phyloP scores from a whole-genome alignment of 345 rosid species.

The Citrus trifoliata region DNA sequence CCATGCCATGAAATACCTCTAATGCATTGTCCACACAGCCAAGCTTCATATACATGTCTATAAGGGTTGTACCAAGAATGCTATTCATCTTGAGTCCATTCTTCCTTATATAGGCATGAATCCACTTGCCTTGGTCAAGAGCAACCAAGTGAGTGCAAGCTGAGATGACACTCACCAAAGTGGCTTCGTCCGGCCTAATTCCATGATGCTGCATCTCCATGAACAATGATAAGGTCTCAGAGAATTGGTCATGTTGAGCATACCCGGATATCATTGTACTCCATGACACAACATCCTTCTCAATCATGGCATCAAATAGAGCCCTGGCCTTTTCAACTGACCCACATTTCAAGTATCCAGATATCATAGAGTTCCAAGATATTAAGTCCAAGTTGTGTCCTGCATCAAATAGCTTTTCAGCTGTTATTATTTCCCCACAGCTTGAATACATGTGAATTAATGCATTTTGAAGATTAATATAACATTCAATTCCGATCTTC shows the following conservation, averaged over 20 bases:
- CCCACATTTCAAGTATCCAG: constrained; percentile 47
- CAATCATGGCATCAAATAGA: constrained; percentile 48
- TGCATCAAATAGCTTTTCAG: constrained; percentile 38
- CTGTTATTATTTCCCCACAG: constrained; percentile 35
- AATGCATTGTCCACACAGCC: constrained; percentile 52
- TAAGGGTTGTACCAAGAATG: constrained; percentile 49
- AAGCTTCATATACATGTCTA: constrained; percentile 62
- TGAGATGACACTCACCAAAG: constrained; percentile 46
- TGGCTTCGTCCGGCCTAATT: constrained; percentile 41
- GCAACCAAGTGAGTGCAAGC: constrained; percentile 58
- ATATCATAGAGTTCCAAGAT: constrained; percentile 65
- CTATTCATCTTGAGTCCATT: constrained; percentile 38
- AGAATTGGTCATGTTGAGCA: constrained; percentile 38
- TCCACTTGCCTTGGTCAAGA: constrained; percentile 52
- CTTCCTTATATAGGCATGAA: constrained; percentile 49
- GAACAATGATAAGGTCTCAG: constrained; percentile 44
- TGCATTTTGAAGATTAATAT: constrained; percentile 60
- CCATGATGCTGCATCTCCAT: constrained; percentile 44
- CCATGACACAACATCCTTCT: constrained; percentile 55
- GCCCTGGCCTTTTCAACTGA: constrained; percentile 41
- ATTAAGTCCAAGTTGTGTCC: constrained; percentile 36
- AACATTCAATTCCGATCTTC: constrained; percentile 42
- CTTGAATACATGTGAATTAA: constrained; percentile 52
- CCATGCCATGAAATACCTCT: constrained; percentile 39
- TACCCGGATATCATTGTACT: constrained; percentile 53